Evolutionary conservation across 2,329 filamentous ascomycete species (phyloP), one percentile per base, ranked within the genome.

Genomic region (Calonectria henricotiae): DNA sequence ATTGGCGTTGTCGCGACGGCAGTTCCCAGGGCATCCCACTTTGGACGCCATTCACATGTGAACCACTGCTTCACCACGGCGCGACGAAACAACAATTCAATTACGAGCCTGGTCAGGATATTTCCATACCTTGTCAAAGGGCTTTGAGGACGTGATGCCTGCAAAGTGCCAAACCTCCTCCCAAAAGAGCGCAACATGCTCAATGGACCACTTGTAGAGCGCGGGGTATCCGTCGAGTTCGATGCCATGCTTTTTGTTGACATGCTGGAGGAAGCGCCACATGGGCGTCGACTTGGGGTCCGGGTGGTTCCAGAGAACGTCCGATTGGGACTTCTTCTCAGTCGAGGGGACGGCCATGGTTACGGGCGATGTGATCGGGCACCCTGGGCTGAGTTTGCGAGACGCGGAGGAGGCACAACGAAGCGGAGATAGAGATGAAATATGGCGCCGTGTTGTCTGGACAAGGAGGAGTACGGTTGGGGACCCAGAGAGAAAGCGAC

Each of bases 141-240:
- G 82, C 76, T 85, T 86, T 27, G 93, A 92, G 5, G 93, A 90
- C 73, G 87, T 90, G 75, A 98, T 88, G 49, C 93, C 93, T 3
- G 93, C 93, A 82, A 93, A 95, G 47, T 93, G 86, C 95, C 95
- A 98, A 11, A 94, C 89, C 66, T 95, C 92, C 61, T 89, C 90
- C 96, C 96, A 98, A 81, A 98, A 97, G 1, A 87, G 84, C 27
- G 90, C 87, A 8, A 94, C 87, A 75, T 96, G 87, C 8, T 92
- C 89, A 73, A 96, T 88, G 74, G 94, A 98, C 96, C 96, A 98
- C 79, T 89, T 84, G 84, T 96, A 93, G 9, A 98, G 88, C n/a
- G 90, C 90, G 23, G 91, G 84, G 79, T 98, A 98, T 72, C 86
- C 89, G 20, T 86, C 80, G 55, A 96, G 85, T 25, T 85, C 80